Conservation (phyloP, 148 eudicot genomes). For the Amaranthus palmeri region DNA sequence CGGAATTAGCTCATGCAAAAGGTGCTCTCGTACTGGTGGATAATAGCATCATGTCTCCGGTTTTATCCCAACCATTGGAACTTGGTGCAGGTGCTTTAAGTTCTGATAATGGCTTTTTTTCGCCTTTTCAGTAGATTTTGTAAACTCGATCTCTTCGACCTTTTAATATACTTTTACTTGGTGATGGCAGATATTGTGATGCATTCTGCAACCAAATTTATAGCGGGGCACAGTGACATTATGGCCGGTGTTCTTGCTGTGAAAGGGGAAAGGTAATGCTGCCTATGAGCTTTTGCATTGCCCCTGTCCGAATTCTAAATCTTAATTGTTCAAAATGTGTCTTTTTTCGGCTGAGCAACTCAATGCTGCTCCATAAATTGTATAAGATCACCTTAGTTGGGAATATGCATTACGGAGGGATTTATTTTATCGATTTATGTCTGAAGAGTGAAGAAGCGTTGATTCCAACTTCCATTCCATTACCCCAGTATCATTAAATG, state of each 20-base stretch:
- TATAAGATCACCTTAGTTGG: background rate
- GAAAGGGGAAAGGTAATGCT: constrained; percentile 80
- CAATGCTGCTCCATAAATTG: background rate
- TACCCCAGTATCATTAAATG: no score
- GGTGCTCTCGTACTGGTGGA: constrained; percentile 95
- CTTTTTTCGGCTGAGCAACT: background rate
- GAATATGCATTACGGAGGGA: background rate
- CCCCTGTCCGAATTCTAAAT: background rate
- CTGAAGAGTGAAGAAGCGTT: background rate
- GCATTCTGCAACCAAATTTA: constrained; percentile 98
- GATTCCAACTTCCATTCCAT: no score
- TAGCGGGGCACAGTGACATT: constrained; percentile 95
- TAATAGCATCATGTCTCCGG: constrained; percentile 98
- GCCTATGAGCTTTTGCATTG: background rate
- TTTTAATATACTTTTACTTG: constrained; percentile 7
- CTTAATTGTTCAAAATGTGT: background rate
- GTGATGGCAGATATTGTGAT: constrained; percentile 81
- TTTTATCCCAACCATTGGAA: constrained; percentile 82
- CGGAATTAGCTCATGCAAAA: constrained; percentile 86
- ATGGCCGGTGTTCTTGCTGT: constrained; percentile 97
- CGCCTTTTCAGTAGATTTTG: background rate
- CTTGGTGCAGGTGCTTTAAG: constrained; percentile 81
- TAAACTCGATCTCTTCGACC: constrained; percentile 10
- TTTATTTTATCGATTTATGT: background rate
- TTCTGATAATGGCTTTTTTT: background rate